Conservation (phyloP, 2,329 filamentous ascomycete species). For the Aspergillus udagawae region DNA sequence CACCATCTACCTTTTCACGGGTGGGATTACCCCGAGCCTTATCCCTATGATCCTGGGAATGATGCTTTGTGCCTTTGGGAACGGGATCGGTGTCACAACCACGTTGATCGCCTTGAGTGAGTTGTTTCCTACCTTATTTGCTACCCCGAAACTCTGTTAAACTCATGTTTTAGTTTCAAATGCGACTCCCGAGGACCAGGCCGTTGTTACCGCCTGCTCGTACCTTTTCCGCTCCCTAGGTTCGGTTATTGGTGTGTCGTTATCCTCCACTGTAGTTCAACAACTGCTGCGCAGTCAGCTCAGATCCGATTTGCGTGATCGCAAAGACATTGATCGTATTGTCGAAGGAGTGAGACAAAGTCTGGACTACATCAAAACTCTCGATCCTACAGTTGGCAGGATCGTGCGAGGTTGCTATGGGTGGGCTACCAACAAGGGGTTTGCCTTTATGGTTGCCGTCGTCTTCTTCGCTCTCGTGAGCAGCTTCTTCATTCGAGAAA, state of each 20-base stretch:
- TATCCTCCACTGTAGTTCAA: conserved; percentile 68
- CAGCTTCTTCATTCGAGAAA: conserved; percentile 55
- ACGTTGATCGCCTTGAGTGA: conserved; percentile 64
- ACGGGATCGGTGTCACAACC: conserved; percentile 63
- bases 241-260: conserved; percentile 62
- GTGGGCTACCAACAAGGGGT: conserved; percentile 49
- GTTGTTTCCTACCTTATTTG: conserved; percentile 19
- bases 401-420: conserved; percentile 67
- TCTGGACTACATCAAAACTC: conserved; percentile 62
- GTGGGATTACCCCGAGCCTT: conserved; percentile 48
- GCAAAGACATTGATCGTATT: conserved; percentile 60
- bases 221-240: conserved; percentile 77
- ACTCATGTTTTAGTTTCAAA: conserved; percentile 56
- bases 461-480: conserved; percentile 47
- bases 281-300: conserved; percentile 60
- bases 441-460: conserved; percentile 49
- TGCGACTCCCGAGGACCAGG: conserved; percentile 62
- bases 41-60: conserved; percentile 56
- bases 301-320: conserved; percentile 49
- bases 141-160: conserved; percentile 2
- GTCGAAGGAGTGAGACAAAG: conserved; percentile 66
- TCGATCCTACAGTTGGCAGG: conserved; percentile 57
- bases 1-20: conserved; percentile 56
- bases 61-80: conserved; percentile 51
- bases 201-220: conserved; percentile 71